phyloP scores from a whole-genome alignment of 1,284 basidiomycete genomes.

The Hemileia vastatrix region DNA sequence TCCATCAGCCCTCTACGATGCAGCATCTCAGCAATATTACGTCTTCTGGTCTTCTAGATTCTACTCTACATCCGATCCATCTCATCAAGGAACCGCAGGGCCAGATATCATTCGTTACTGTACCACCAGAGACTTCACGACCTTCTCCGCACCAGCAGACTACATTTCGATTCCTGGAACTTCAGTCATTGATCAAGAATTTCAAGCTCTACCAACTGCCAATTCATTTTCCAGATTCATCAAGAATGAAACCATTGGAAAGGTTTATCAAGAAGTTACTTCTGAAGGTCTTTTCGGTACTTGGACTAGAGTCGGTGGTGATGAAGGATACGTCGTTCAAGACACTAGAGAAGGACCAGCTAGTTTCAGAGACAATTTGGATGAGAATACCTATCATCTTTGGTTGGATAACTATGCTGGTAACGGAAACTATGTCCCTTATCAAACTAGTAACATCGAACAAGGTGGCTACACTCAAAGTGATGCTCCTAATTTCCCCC shows the following conservation, averaged over 20 bases:
- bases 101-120: conserved; percentile 7
- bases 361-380: conserved; percentile 16
- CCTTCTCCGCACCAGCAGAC: neutral
- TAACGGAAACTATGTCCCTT: conserved; percentile 7
- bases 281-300: conserved; percentile 5
- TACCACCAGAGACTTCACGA: conserved; percentile 20
- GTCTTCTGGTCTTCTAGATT: conserved; percentile 22
- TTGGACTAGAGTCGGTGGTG: neutral
- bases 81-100: neutral
- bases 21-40: neutral
- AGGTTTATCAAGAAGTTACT: conserved; percentile 11
- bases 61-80: conserved; percentile 11
- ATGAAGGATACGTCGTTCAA: conserved; percentile 4
- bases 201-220: neutral
- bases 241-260: conserved; percentile 1
- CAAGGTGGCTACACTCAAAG: neutral
- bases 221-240: conserved; percentile 10
- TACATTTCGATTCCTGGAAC: neutral
- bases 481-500: neutral
- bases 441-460: conserved; percentile 7
- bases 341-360: conserved; percentile 19
- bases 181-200: conserved; percentile 20
- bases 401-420: conserved; percentile 23
- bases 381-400: conserved; percentile 9
- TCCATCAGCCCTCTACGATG: conserved; percentile 9